phyloP scores from a whole-genome alignment of 352 stramenopile species.

The Bremia lactucae region DNA sequence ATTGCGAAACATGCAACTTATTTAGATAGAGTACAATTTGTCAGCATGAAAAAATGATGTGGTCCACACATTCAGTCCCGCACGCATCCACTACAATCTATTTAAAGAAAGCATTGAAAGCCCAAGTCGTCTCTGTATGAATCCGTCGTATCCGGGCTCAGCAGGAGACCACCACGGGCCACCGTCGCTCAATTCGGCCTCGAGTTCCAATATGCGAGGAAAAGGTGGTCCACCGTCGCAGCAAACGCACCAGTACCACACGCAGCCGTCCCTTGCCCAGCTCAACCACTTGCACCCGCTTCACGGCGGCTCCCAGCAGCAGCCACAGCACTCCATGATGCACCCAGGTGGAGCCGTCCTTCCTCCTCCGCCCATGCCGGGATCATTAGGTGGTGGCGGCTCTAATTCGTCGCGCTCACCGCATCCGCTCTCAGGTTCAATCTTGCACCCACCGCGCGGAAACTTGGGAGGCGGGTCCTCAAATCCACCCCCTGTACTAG shows the following conservation, averaged over 20 bases:
- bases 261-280: constrained; percentile 55
- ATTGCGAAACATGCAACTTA: no score
- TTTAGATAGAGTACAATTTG: no score
- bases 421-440: constrained; percentile 52
- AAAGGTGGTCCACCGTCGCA: constrained; percentile 28
- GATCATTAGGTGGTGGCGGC: constrained; percentile 35
- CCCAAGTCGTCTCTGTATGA: constrained; percentile 32
- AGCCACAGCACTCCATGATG: constrained; percentile 31
- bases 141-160: constrained; percentile 65
- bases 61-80: no score
- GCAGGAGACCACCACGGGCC: constrained; percentile 55
- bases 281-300: constrained; percentile 62
- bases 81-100: no score
- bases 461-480: constrained; percentile 25
- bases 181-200: constrained; percentile 25
- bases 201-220: constrained; percentile 21
- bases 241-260: constrained; percentile 48
- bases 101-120: constrained; percentile 15
- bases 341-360: constrained; percentile 47
- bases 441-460: constrained; percentile 53
- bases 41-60: no score
- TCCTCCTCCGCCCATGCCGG: constrained; percentile 47
- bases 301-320: constrained; percentile 38
- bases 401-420: constrained; percentile 41
- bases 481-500: constrained; percentile 33